Evolutionary conservation across 106 monocot species (phyloP).

Genomic region (Narthecium ossifragum): DNA sequence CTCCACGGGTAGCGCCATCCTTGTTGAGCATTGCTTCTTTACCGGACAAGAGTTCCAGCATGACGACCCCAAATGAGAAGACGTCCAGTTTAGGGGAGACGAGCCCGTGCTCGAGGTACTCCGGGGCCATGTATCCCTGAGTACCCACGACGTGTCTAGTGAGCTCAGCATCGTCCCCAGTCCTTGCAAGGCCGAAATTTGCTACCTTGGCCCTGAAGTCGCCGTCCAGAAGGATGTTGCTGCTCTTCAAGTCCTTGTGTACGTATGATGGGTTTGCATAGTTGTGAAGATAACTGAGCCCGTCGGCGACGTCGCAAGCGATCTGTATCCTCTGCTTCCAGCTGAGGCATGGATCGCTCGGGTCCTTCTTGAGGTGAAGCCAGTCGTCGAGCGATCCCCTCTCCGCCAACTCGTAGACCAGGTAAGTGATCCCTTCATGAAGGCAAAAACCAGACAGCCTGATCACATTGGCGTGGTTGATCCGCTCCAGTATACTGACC

Average conservation of each 20-base stretch:
- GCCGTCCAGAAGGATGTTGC: slow-evolving; percentile 58
- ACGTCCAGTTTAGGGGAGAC: slow-evolving; percentile 80
- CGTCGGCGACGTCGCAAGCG: slow-evolving; percentile 76
- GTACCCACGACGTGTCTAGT: slow-evolving; percentile 85
- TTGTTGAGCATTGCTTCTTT: slow-evolving; percentile 34
- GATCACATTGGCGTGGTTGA: slow-evolving; percentile 74
- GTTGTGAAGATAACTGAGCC: slow-evolving; percentile 78
- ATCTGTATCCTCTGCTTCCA: slow-evolving; percentile 78
- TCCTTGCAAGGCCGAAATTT: slow-evolving; percentile 64
- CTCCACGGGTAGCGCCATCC: slow-evolving; percentile 9
- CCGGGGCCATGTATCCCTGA: slow-evolving; percentile 76
- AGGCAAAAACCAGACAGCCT: slow-evolving; percentile 78
- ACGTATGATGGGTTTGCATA: slow-evolving; percentile 59
- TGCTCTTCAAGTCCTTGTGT: slow-evolving; percentile 83
- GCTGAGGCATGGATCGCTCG: slow-evolving; percentile 11
- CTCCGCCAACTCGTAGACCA: slow-evolving; percentile 77
- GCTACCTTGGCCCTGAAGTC: slow-evolving; percentile 64
- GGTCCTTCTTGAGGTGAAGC: slow-evolving; percentile 25
- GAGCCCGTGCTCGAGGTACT: slow-evolving; percentile 87
- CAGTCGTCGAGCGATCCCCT: slow-evolving; percentile 74
- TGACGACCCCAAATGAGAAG: slow-evolving; percentile 77
- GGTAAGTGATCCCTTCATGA: slow-evolving; percentile 63
- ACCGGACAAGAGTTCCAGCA: slow-evolving; percentile 76
- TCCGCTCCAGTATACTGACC: slow-evolving; percentile 58
- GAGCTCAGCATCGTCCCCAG: slow-evolving; percentile 29